phyloP scores from a whole-genome alignment of 1,284 basidiomycete genomes.

The Malassezia pachydermatis region DNA sequence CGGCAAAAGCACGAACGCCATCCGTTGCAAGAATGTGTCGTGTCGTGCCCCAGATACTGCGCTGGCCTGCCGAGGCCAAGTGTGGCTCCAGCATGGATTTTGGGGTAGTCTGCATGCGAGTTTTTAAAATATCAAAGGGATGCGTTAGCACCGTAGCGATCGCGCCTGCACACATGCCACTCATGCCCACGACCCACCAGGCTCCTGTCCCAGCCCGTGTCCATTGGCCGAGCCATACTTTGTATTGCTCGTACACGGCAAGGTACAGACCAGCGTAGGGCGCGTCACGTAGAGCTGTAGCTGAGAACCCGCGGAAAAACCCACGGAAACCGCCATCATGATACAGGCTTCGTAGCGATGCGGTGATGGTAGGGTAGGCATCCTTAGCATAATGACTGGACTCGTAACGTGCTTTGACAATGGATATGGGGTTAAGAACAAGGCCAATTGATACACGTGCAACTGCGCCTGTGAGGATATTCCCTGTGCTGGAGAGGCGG shows the following conservation, averaged over 20 bases:
- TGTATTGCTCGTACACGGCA: conserved; percentile 61
- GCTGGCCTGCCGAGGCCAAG: background rate
- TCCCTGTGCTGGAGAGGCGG: conserved; percentile 67
- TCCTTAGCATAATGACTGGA: conserved; percentile 35
- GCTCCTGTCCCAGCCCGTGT: conserved; percentile 23
- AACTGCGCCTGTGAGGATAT: conserved; percentile 77
- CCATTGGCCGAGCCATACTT: conserved; percentile 23
- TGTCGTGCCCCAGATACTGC: conserved; percentile 20
- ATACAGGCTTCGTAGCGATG: conserved; percentile 51
- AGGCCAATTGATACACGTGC: conserved; percentile 77
- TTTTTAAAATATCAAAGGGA: conserved; percentile 47
- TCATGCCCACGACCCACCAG: conserved; percentile 30
- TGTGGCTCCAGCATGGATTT: conserved; percentile 11
- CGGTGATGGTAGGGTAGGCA: conserved; percentile 30
- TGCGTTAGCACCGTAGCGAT: conserved; percentile 43
- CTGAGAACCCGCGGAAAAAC: conserved; percentile 75
- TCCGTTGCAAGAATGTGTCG: conserved; percentile 24
- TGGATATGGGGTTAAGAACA: conserved; percentile 79
- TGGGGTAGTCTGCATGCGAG: conserved; percentile 41
- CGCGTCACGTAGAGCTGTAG: conserved; percentile 82
- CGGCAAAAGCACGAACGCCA: conserved; percentile 29
- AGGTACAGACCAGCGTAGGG: conserved; percentile 92
- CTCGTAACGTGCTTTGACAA: conserved; percentile 90
- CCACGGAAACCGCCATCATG: conserved; percentile 64
- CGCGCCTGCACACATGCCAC: conserved; percentile 34